phyloP scores from a whole-genome alignment of 805 yeast species.

The Ogataea pignaliae region DNA sequence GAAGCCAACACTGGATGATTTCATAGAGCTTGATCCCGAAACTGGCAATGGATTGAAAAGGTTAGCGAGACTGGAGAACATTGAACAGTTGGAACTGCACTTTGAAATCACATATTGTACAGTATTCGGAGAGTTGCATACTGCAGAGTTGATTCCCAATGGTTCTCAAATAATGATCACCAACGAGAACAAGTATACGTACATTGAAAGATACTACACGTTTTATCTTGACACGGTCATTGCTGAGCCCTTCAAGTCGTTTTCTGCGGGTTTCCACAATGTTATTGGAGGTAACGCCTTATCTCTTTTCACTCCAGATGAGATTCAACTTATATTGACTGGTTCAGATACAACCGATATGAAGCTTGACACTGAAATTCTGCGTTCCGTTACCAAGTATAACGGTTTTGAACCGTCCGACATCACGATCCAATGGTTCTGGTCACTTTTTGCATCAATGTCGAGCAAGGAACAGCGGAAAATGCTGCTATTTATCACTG shows the following conservation, averaged over 20 bases:
- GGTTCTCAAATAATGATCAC: constrained; percentile 60
- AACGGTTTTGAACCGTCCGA: constrained; percentile 48
- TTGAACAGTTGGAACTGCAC: constrained; percentile 45
- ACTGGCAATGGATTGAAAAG: constrained; percentile 48
- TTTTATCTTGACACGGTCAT: constrained; percentile 58
- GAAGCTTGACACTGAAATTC: constrained; percentile 58
- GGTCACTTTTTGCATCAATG: constrained; percentile 65
- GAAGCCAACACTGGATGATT: constrained; percentile 59
- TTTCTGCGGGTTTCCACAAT: constrained; percentile 64
- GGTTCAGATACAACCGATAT: constrained; percentile 55
- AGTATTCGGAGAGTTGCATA: constrained; percentile 38
- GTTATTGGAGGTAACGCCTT: constrained; percentile 81
- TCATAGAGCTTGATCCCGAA: constrained; percentile 62
- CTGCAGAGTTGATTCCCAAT: constrained; percentile 48
- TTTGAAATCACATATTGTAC: constrained; percentile 63
- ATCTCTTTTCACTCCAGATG: constrained; percentile 76
- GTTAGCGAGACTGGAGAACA: constrained; percentile 39
- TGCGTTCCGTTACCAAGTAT: constrained; percentile 72
- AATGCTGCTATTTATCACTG: constrained; percentile 75
- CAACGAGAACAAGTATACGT: constrained; percentile 50
- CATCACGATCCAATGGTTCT: constrained; percentile 71
- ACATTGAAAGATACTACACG: constrained; percentile 57
- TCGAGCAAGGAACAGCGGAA: constrained; percentile 48
- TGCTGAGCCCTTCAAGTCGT: constrained; percentile 47
- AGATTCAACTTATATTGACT: constrained; percentile 70